Evolutionary conservation across 2,329 filamentous ascomycete species (phyloP), one percentile per base, ranked within the genome.

Genomic region (Pyrenophora seminiperda): DNA sequence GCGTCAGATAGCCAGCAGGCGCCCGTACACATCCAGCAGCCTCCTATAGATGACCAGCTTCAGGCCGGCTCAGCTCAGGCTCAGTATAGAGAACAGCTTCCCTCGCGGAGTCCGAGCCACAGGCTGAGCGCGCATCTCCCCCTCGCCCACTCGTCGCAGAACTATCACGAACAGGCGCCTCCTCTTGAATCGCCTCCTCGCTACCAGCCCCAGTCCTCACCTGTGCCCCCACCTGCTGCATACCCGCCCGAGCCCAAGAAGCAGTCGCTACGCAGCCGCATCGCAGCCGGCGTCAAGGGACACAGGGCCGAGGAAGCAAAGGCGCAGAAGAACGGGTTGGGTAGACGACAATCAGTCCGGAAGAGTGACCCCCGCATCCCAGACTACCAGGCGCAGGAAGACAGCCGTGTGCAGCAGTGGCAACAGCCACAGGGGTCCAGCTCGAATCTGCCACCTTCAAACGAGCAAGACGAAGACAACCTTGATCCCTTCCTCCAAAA

Each of bases 401-500:
- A 49, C 15, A 63, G 65, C 27, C 63, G 62, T 29, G 47, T 63
- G 34, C 66, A 62, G 55, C 66, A 66, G 55, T 67, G 62, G 56
- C 56, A 57, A 30, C 63, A 63, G 34, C 58, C 60, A 31, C 59
- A 63, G 44, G 65, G 62, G 6, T 73, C 71, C 29, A 69, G 62
- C 42, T 56, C 65, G 27, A 65, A 71, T 56, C 60, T 74, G 47
- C 63, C 70, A 48, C 50, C 69, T 17, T 71, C 71, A 4, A 55
- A 61, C 54, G 72, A 74, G 61, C 68, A 71, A 48, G 68, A 74
- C 65, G 72, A 74, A 49, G 54, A 61, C 46, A 60, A 72, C 46
- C 63, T 73, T 19, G 71, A 74, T 40, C 71, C 71, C 1, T 73
- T 71, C 41, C 64, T 74, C 19, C 70, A 73, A 59, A 67, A 70